Evolutionary conservation across 108 stramenopile genomes (phyloP).

Genomic region (Nitzschia sp.): DNA sequence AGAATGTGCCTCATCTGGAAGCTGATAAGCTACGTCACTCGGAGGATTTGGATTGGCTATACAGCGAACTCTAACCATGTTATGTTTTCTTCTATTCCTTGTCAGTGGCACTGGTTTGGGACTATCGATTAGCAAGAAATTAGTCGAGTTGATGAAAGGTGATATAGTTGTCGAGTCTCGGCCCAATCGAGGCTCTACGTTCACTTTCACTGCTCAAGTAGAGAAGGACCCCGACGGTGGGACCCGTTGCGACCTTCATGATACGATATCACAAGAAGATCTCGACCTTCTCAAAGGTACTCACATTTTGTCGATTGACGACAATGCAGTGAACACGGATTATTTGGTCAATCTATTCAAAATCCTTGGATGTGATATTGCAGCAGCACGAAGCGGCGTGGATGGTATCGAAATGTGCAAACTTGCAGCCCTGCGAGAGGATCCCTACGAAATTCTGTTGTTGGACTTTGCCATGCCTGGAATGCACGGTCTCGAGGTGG

Average conservation of each 20-base stretch:
- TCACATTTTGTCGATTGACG: conserved; percentile 48
- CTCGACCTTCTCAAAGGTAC: not conserved
- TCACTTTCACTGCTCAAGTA: conserved; percentile 31
- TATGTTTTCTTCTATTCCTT: not conserved
- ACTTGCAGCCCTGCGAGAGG: conserved; percentile 6
- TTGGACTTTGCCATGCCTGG: conserved; percentile 73
- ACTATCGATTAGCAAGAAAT: conserved; percentile 40
- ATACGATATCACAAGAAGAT: conserved; percentile 14
- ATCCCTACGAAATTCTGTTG: conserved; percentile 41
- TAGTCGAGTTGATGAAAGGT: conserved; percentile 44
- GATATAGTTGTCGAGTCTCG: conserved; percentile 34
- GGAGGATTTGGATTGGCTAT: too few relatives aligned
- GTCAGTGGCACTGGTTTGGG: conserved; percentile 47
- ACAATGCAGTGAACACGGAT: conserved; percentile 51
- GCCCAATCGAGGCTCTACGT: conserved; percentile 28
- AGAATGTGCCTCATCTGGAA: not conserved
- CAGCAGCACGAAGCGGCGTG: conserved; percentile 22
- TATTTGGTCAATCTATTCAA: conserved; percentile 28
- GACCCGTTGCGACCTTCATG: not conserved
- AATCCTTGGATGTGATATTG: conserved; percentile 26
- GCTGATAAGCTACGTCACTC: too few relatives aligned
- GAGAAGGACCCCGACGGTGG: conserved; percentile 8
- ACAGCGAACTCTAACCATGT: not conserved
- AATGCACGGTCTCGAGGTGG: conserved; percentile 61
- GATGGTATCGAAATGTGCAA: conserved; percentile 12